A percentile compares a stretch with the other conserved stretches of the same genome.
Evolutionary conservation across 1,284 basidiomycete genomes (phyloP).

Genomic region (Boletus holoroseus): DNA sequence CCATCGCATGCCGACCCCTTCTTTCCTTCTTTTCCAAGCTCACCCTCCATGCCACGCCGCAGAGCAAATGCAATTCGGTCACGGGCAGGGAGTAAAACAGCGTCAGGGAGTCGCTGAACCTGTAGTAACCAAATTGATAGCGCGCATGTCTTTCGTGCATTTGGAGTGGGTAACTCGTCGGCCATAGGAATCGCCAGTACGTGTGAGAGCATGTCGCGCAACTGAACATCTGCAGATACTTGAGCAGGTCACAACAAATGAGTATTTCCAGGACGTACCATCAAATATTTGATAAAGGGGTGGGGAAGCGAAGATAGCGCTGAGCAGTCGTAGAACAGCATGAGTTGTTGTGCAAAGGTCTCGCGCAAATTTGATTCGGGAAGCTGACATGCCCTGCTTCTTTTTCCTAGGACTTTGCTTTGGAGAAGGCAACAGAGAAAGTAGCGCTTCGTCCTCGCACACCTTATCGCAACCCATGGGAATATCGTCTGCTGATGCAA

Average conservation of each 20-base stretch:
- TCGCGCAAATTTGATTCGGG: conserved; percentile 69
- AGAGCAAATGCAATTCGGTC: conserved; percentile 64
- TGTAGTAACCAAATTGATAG: conserved; percentile 69
- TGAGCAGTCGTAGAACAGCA: conserved; percentile 59
- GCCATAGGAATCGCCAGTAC: conserved; percentile 67
- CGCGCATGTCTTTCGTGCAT: conserved; percentile 76
- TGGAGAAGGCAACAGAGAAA: conserved; percentile 46
- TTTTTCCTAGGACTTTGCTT: conserved; percentile 54
- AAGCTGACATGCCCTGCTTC: conserved; percentile 64
- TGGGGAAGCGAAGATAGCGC: conserved; percentile 53
- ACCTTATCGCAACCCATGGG: conserved; percentile 23
- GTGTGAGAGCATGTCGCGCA: conserved; percentile 53
- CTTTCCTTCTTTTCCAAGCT: conserved; percentile 79
- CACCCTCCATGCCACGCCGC: conserved; percentile 70
- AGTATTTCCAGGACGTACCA: conserved; percentile 39
- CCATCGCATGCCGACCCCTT: conserved; percentile 72
- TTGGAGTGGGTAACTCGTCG: conserved; percentile 63
- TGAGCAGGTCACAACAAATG: conserved; percentile 5
- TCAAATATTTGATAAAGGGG: conserved; percentile 56
- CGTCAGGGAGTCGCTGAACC: conserved; percentile 56
- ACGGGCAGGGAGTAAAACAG: conserved; percentile 52
- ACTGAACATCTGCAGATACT: conserved; percentile 46
- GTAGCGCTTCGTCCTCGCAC: conserved; percentile 26
- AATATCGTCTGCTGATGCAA: conserved; percentile 28
- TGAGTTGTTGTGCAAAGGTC: conserved; percentile 69